These are phyloP conservation scores for Phaffomyces antillensis DNA, from an alignment of 805 yeast species.

Conservation along the genomic window DNA sequence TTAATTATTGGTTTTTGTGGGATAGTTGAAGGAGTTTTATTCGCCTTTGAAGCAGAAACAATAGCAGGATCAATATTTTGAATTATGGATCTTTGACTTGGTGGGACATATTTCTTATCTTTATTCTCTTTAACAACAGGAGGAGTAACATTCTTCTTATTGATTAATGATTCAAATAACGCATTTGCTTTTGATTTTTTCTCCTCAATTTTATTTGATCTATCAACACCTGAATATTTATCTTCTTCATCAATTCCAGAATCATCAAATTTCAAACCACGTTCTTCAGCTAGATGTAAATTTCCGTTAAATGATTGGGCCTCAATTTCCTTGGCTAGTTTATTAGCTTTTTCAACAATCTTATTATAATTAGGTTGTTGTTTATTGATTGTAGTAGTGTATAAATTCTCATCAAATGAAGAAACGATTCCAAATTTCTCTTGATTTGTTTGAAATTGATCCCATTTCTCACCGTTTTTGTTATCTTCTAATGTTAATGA, in stretches of 20 bases:
- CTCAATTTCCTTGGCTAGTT: slow-evolving; percentile 79
- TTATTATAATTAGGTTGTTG: slow-evolving; percentile 65
- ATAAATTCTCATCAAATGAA: slow-evolving; percentile 72
- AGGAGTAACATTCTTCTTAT: slow-evolving; percentile 30
- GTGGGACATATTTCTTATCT: slow-evolving; percentile 41
- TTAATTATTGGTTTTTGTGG: slow-evolving; percentile 18
- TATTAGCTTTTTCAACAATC: slow-evolving; percentile 63
- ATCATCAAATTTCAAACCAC: slow-evolving; percentile 73
- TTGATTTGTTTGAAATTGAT: slow-evolving; percentile 90
- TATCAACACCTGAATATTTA: slow-evolving; percentile 80
- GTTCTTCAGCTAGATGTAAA: slow-evolving; percentile 83
- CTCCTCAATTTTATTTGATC: slow-evolving; percentile 13
- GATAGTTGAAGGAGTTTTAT: slow-evolving; percentile 21
- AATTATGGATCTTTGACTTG: slow-evolving; percentile 45
- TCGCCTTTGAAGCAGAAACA: slow-evolving; percentile 37
- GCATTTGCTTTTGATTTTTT: slow-evolving; percentile 18
- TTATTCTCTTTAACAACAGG: slow-evolving; percentile 33
- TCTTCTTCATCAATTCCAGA: slow-evolving; percentile 93
- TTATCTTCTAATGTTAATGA: slow-evolving; percentile 28
- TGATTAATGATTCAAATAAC: slow-evolving; percentile 21
- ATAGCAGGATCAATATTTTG: slow-evolving; percentile 57
- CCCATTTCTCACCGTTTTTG: slow-evolving; percentile 48
- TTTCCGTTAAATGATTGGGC: slow-evolving; percentile 56
- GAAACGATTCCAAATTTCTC: slow-evolving; percentile 84
- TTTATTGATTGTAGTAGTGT: slow-evolving; percentile 72